Evolutionary conservation across 2,329 filamentous ascomycete species (phyloP).

Genomic region (Aureobasidium sp.): DNA sequence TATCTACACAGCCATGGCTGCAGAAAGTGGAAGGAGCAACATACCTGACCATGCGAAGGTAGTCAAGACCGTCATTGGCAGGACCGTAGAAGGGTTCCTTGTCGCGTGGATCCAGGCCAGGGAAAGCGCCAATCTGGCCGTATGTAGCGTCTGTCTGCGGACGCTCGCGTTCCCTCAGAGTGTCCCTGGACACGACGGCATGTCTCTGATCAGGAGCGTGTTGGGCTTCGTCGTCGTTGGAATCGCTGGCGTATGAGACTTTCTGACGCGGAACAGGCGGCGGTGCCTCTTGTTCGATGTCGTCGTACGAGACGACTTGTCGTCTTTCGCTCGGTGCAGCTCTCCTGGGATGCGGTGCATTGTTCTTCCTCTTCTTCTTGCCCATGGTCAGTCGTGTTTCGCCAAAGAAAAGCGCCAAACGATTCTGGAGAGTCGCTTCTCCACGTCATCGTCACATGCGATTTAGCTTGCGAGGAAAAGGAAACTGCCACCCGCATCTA

Average conservation of each 20-base stretch:
- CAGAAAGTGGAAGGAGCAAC: slow-evolving; percentile 25
- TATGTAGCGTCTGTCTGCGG: slow-evolving; percentile 55
- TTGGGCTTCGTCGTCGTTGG: slow-evolving; percentile 2
- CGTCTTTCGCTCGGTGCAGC: slow-evolving; percentile 6
- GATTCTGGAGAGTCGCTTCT: too few species aligned
- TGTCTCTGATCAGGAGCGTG: slow-evolving; percentile 4
- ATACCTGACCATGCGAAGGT: slow-evolving; percentile 66
- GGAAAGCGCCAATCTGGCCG: slow-evolving; percentile 67
- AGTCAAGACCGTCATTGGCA: slow-evolving; percentile 60
- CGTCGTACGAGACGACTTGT: slow-evolving; percentile 18
- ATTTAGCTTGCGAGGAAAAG: background rate
- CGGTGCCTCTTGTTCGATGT: slow-evolving; percentile 15
- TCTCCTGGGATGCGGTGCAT: slow-evolving; percentile 40
- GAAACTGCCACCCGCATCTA: background rate
- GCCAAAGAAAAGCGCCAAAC: too few species aligned
- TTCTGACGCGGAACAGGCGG: slow-evolving; percentile 16
- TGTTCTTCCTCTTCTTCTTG: slow-evolving; percentile 20
- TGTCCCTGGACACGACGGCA: slow-evolving; percentile 3
- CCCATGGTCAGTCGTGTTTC: slow-evolving; percentile 5
- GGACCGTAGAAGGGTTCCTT: slow-evolving; percentile 62
- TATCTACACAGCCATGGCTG: slow-evolving; percentile 27
- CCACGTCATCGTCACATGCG: slow-evolving; percentile 9
- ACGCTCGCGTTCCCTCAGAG: slow-evolving; percentile 20
- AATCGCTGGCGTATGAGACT: slow-evolving; percentile 16
- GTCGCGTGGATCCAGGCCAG: slow-evolving; percentile 48